Percentiles rank a stretch among this genome's conserved stretches.
Conservation (phyloP, 805 yeast species). For the Blastobotrys chiropterorum region DNA sequence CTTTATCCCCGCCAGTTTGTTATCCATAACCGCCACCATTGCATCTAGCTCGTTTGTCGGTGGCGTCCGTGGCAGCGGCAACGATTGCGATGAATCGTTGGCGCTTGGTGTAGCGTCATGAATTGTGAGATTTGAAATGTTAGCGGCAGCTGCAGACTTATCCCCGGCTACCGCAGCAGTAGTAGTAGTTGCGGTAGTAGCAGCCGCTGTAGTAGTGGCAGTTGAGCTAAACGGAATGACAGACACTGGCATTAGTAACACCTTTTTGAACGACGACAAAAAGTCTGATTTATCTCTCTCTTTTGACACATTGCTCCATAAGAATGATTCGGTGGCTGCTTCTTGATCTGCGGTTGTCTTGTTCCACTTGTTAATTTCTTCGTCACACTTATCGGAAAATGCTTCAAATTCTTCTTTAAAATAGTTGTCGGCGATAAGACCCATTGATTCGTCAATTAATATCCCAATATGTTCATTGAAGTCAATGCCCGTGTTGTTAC, state of each 20-base stretch:
- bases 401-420: conserved; percentile 27
- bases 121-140: not conserved
- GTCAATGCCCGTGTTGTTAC: conserved; percentile 34
- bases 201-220: not conserved
- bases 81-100: not conserved
- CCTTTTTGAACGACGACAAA: conserved; percentile 45
- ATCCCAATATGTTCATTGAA: conserved; percentile 25
- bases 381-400: conserved; percentile 23
- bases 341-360: conserved; percentile 37
- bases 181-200: not conserved
- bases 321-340: conserved; percentile 40
- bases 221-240: conserved; percentile 14
- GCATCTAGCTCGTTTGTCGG: conserved; percentile 68
- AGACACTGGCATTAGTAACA: conserved; percentile 34
- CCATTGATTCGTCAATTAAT: conserved; percentile 22
- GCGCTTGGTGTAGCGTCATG: not conserved
- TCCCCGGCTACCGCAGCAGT: not conserved
- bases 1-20: conserved; percentile 69
- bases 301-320: conserved; percentile 43
- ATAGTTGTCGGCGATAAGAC: conserved; percentile 25
- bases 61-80: conserved; percentile 7
- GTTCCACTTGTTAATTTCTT: conserved; percentile 29
- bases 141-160: not conserved
- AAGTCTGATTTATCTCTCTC: conserved; percentile 46
- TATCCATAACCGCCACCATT: conserved; percentile 66